Conservation (phyloP, 306 rosid species). For the Cotoneaster glaucophyllus region DNA sequence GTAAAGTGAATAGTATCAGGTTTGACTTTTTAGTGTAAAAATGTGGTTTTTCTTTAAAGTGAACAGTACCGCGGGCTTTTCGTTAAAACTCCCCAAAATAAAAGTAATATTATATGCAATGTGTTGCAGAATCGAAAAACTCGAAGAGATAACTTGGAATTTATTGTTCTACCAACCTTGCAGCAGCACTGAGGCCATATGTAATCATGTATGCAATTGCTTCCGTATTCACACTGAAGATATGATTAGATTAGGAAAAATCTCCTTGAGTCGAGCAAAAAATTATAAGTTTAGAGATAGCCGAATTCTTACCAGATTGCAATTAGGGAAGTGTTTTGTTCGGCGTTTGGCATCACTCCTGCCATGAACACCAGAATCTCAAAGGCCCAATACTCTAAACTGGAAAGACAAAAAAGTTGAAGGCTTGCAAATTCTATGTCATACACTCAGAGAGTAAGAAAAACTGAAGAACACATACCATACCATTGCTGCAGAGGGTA, state of each 20-base stretch:
- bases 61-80: no score
- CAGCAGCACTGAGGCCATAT: conserved; percentile 82
- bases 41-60: no score
- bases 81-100: no score
- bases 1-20: no score
- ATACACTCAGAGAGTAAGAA: neutral
- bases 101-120: neutral
- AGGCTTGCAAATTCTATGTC: neutral
- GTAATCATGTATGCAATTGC: conserved; percentile 58
- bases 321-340: conserved; percentile 63
- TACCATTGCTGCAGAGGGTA: conserved; percentile 81
- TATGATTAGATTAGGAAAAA: neutral
- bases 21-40: no score
- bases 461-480: conserved; percentile 41
- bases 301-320: conserved; percentile 65
- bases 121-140: neutral
- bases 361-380: conserved; percentile 76
- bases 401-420: conserved; percentile 17
- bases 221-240: conserved; percentile 62
- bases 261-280: neutral
- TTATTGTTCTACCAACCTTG: conserved; percentile 41
- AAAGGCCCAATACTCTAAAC: conserved; percentile 83
- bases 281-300: neutral
- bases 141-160: neutral
- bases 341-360: conserved; percentile 63